A percentile compares a stretch with the other conserved stretches of the same genome.
Evolutionary conservation across 495 filamentous ascomycete genomes (phyloP).

Genomic region (Xylaria telfairii): DNA sequence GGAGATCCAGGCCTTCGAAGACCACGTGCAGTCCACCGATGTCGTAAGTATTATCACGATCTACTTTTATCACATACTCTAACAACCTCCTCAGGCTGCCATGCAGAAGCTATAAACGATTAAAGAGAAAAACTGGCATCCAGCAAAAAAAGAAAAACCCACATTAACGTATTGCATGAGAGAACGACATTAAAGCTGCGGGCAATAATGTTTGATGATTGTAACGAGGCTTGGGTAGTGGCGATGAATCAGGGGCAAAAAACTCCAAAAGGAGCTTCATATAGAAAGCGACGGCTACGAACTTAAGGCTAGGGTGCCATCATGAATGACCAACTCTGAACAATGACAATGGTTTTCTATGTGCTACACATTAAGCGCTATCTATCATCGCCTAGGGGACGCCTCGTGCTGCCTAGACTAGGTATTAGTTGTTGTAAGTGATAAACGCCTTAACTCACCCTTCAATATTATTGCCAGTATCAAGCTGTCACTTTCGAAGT

Average conservation of each 20-base stretch:
- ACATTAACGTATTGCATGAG: constrained; percentile 35
- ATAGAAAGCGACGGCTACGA: constrained; percentile 31
- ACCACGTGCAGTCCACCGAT: constrained; percentile 96
- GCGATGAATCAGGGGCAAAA: constrained; percentile 30
- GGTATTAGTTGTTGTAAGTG: background rate
- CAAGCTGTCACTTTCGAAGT: background rate
- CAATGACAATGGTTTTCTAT: constrained; percentile 10
- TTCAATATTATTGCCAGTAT: background rate
- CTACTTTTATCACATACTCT: background rate
- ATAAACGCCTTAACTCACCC: background rate
- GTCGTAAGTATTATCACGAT: constrained; percentile 60
- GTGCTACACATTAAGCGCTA: background rate
- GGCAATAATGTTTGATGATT: constrained; percentile 32
- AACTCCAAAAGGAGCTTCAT: constrained; percentile 29
- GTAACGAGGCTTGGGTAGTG: constrained; percentile 35
- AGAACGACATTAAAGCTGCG: constrained; percentile 33
- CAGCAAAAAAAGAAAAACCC: background rate
- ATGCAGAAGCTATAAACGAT: constrained; percentile 87
- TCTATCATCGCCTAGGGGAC: background rate
- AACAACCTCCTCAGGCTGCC: constrained; percentile 58
- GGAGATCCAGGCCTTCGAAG: constrained; percentile 82
- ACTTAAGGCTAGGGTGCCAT: constrained; percentile 29
- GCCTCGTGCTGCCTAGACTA: background rate
- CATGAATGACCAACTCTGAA: constrained; percentile 26
- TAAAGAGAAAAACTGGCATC: background rate